phyloP scores from a whole-genome alignment of 305 asterid species.

The Withania somnifera region DNA sequence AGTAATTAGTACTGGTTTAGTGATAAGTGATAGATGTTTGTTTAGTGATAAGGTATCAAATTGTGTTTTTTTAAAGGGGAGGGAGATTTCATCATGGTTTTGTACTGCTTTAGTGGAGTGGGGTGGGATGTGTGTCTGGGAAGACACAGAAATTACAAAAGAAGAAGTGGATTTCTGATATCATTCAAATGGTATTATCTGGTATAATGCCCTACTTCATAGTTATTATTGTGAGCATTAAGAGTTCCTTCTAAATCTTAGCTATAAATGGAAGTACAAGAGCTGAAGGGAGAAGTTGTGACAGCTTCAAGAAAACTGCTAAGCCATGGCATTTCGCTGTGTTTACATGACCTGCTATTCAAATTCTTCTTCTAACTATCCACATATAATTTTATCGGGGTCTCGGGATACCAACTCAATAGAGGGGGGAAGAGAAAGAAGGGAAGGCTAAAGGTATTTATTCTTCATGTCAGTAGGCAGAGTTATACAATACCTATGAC shows the following conservation, averaged over 20 bases:
- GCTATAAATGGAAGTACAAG: neutral
- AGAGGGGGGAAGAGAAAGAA: neutral
- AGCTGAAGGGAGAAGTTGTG: neutral
- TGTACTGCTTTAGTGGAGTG: too few species aligned
- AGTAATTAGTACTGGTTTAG: neutral
- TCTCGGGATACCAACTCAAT: too few species aligned
- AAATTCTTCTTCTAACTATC: too few species aligned
- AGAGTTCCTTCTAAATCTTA: too few species aligned
- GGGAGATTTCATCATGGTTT: neutral
- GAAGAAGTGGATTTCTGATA: too few species aligned
- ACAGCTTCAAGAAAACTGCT: neutral
- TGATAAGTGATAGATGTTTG: neutral
- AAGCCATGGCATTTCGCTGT: neutral
- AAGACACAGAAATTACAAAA: too few species aligned
- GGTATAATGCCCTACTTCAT: too few species aligned
- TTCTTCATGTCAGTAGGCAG: neutral
- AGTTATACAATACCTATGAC: too few species aligned
- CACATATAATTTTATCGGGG: neutral
- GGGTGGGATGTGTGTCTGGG: too few species aligned
- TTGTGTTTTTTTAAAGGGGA: neutral
- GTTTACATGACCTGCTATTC: neutral
- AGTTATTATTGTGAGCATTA: too few species aligned
- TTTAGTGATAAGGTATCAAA: neutral
- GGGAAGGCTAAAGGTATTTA: neutral
- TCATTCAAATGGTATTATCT: too few species aligned